Evolutionary conservation across 345 rosid genomes (phyloP).

Genomic region (Ceriops decandra): DNA sequence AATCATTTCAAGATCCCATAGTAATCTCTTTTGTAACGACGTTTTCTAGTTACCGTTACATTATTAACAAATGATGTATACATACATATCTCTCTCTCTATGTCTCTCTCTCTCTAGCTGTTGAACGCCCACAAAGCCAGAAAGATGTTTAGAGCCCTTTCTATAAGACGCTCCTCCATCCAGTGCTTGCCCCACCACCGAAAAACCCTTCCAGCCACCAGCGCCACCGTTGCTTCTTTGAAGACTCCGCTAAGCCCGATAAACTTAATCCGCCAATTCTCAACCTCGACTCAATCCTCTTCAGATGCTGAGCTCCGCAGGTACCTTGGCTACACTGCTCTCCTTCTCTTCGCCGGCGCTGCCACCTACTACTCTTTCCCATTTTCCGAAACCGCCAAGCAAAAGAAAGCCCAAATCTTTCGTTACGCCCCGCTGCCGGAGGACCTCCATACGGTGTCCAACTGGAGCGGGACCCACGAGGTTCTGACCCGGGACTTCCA

Average conservation of each 20-base stretch:
- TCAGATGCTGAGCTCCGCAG: conserved; percentile 64
- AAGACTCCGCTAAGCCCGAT: conserved; percentile 11
- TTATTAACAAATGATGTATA: no score
- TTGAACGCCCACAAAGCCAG: not conserved
- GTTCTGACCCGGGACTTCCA: conserved; percentile 81
- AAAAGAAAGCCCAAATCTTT: conserved; percentile 88
- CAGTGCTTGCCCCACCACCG: not conserved
- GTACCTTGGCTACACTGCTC: conserved; percentile 84
- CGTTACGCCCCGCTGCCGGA: conserved; percentile 90
- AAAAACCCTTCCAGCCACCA: conserved; percentile 13
- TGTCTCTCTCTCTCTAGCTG: conserved; percentile 23
- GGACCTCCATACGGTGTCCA: conserved; percentile 89
- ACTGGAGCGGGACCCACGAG: conserved; percentile 99
- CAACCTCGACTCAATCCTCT: conserved; percentile 36
- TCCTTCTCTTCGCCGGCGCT: conserved; percentile 63
- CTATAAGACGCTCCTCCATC: conserved; percentile 46
- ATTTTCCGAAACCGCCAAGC: conserved; percentile 65
- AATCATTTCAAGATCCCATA: no score
- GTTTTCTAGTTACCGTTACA: no score
- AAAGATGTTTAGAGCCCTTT: conserved; percentile 53
- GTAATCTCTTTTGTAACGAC: no score
- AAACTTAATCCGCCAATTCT: conserved; percentile 34
- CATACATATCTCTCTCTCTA: conserved; percentile 28
- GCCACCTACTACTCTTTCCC: conserved; percentile 95
- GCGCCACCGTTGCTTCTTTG: conserved; percentile 23